Percentiles rank a stretch among this genome's conserved stretches.
Evolutionary conservation across 2,329 filamentous ascomycete genomes (phyloP).

Genomic region (Pseudogymnoascus verrucosus): DNA sequence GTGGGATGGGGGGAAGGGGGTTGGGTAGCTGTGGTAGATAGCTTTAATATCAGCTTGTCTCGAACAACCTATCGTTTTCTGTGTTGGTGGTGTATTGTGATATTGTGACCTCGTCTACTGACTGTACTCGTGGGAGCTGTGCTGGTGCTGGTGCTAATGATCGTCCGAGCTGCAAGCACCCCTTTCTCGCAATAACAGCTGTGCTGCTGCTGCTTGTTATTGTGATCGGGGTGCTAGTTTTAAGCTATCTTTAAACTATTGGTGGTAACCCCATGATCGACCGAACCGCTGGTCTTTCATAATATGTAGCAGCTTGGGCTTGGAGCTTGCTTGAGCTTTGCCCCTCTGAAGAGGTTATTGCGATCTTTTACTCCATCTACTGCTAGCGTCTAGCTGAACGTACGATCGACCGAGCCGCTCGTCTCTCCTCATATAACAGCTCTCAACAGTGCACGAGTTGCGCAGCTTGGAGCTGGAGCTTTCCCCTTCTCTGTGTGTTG

Average conservation of each 20-base stretch:
- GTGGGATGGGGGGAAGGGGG: not conserved
- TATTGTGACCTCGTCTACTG: too few species aligned
- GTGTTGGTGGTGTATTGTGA: not conserved
- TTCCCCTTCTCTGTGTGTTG: not conserved
- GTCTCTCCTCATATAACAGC: not conserved
- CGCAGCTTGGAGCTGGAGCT: not conserved
- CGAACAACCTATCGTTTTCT: not conserved
- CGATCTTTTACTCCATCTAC: not conserved
- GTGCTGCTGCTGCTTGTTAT: not conserved
- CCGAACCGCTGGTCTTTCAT: not conserved
- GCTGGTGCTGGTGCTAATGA: too few species aligned
- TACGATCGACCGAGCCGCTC: not conserved
- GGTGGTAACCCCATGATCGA: not conserved
- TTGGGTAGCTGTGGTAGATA: not conserved
- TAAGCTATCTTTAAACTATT: too few species aligned
- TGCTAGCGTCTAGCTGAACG: not conserved
- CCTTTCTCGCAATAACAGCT: too few species aligned
- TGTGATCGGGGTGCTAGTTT: not conserved
- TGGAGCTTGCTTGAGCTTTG: too few species aligned
- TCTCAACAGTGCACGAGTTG: too few species aligned
- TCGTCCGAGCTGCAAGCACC: too few species aligned
- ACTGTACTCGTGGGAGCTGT: too few species aligned
- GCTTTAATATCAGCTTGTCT: not conserved
- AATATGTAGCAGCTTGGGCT: not conserved
- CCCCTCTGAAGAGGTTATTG: not conserved